Conservation (phyloP, 768 basidiomycete genomes). For the Tulasnella sp. region DNA sequence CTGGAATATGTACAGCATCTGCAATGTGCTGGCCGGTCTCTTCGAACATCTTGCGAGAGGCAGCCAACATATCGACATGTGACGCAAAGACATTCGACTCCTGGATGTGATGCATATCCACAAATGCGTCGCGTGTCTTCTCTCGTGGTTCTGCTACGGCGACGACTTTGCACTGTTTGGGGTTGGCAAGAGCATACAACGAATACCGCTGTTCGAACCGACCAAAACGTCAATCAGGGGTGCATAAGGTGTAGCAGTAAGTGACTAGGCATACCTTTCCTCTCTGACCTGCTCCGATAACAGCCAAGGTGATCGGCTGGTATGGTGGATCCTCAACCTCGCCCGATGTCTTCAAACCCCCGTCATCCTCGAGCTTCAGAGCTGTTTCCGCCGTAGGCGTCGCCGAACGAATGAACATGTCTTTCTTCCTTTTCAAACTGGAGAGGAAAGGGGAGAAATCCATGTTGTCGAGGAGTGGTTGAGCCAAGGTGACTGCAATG, state of each 20-base stretch:
- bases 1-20: slow-evolving; percentile 44
- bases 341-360: no score
- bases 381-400: no score
- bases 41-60: slow-evolving; percentile 52
- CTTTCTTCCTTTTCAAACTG: no score
- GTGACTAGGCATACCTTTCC: slow-evolving; percentile 45
- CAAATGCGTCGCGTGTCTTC: slow-evolving; percentile 48
- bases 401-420: no score
- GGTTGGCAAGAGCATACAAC: slow-evolving; percentile 44
- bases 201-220: slow-evolving; percentile 42
- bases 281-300: slow-evolving; percentile 76
- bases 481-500: background rate
- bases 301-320: slow-evolving; percentile 51
- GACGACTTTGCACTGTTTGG: slow-evolving; percentile 59
- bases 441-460: background rate
- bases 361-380: no score
- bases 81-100: slow-evolving; percentile 54
- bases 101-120: slow-evolving; percentile 46
- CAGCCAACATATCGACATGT: slow-evolving; percentile 57
- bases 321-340: background rate
- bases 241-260: background rate
- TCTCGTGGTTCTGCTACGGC: slow-evolving; percentile 76
- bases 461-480: background rate
- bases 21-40: slow-evolving; percentile 59
- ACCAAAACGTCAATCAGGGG: background rate